Conservation (phyloP, 2,329 filamentous ascomycete species). For the Xylariaceae sp. region DNA sequence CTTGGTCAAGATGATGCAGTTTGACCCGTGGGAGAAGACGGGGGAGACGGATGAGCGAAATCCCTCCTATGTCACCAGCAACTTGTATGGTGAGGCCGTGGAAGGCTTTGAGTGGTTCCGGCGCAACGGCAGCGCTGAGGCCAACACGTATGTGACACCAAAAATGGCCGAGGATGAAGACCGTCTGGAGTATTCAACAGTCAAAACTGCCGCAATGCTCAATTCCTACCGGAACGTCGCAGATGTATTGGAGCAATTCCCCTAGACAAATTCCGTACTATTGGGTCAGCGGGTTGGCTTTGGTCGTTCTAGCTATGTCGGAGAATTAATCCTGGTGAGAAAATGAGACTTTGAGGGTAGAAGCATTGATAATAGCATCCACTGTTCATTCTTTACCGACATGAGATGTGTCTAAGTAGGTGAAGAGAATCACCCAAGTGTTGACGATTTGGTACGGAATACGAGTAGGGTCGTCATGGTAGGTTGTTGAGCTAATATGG, state of each 20-base stretch:
- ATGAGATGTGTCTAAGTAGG: too few species aligned
- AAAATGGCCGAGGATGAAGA: conserved; percentile 14
- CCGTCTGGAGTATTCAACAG: conserved; percentile 3
- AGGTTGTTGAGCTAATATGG: too few species aligned
- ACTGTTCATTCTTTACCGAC: too few species aligned
- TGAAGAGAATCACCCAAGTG: too few species aligned
- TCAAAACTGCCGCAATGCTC: background rate
- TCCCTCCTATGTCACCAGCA: conserved; percentile 18
- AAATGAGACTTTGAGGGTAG: too few species aligned
- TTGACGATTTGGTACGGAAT: too few species aligned
- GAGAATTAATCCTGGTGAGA: background rate
- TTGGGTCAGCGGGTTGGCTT: background rate
- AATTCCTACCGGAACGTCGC: conserved; percentile 12
- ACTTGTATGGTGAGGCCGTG: conserved; percentile 15
- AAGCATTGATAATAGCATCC: too few species aligned
- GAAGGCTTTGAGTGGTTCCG: conserved; percentile 10
- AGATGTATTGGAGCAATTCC: conserved; percentile 13
- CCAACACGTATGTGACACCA: conserved; percentile 4
- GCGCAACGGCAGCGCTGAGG: conserved; percentile 4
- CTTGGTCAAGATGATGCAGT: conserved; percentile 26
- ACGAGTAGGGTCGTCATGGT: too few species aligned
- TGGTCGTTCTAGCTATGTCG: too few species aligned
- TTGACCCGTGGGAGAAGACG: conserved; percentile 19
- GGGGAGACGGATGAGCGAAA: background rate
- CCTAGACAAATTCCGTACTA: background rate